phyloP scores from a whole-genome alignment of 345 rosid species.

The Syzygium jambos region DNA sequence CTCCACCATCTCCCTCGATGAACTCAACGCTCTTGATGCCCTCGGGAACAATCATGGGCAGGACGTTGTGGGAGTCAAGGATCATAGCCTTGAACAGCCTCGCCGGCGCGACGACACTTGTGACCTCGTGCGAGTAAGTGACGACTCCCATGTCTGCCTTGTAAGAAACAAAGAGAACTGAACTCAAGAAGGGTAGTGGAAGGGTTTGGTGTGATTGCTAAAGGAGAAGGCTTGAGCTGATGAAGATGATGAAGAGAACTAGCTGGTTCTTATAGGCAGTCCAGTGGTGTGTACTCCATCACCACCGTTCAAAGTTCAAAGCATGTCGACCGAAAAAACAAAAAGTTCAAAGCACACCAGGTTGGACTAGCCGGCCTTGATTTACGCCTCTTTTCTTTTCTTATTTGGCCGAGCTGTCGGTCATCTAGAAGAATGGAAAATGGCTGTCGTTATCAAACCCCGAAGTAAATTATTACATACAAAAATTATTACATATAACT shows the following conservation, averaged over 20 bases:
- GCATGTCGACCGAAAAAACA: not conserved
- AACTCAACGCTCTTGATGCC: conserved; percentile 10
- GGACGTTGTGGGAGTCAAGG: not conserved
- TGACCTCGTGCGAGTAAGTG: not conserved
- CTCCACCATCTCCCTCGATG: conserved; percentile 33
- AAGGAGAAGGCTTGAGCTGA: not conserved
- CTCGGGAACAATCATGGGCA: conserved; percentile 20
- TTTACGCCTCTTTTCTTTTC: not conserved
- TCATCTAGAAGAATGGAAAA: not conserved
- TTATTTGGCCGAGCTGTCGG: not conserved
- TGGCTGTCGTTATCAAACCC: not conserved
- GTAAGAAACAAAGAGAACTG: not conserved
- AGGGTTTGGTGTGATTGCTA: not conserved
- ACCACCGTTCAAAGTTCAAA: not conserved
- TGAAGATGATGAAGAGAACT: not conserved
- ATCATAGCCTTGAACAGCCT: conserved; percentile 1
- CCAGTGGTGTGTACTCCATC: not conserved
- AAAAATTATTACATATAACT: not conserved
- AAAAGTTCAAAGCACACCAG: not conserved
- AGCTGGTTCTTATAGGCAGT: not conserved
- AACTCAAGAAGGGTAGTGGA: not conserved
- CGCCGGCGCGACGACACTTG: not conserved
- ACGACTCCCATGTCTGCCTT: not conserved
- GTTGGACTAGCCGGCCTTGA: not conserved
- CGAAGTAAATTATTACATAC: not conserved